Evolutionary conservation across 164 flowering plant genomes (phyloP), one percentile per base, ranked within the genome.

Genomic region (Annona cherimola): DNA sequence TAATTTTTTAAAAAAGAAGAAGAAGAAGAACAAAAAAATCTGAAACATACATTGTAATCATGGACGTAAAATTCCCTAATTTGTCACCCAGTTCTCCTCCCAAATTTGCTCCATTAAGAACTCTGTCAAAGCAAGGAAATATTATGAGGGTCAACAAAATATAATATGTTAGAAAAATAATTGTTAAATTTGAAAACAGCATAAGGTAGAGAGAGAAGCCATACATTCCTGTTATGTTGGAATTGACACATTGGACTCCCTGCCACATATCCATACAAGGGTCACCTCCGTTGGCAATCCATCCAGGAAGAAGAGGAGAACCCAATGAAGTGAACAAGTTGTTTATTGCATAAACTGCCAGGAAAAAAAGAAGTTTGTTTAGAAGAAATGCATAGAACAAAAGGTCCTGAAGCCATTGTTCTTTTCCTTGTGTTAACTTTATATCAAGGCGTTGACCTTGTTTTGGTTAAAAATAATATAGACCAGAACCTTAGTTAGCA

Each of bases 201-300:
- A 60, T 1, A 1, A 60, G 14, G 4, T 35, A 63, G 6, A 20
- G 11, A 8, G 11, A 9, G 8, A 63, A 63, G 42, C 57, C 88
- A 8, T 89, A 93, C 98, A 93, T 88, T 74, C 82, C 78, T 3
- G 76, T 68, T 78, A 93, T 89, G 67, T 81, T 81, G 4, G 94
- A 45, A 75, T 40, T 80, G 55, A 86, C 83, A 71, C 98, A 93
- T 64, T 18, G 60, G 50, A 92, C 85, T 9, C 97, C 97, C 81
- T 92, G 94, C 97, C 97, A 92, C 11, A 74, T 70, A 76, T 85
- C 92, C 65, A 77, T 79, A 79, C 97, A 92, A 1, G 97, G 97
- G 80, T 92, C 97, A 79, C 95, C 95, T n/a, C 85, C 97, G 74
- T 67, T 70, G 18, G 85, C 74, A 76, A 83, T 77, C 97, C 97